Percentiles rank a stretch among this genome's conserved stretches.
phyloP scores from a whole-genome alignment of 371 early-diverging fungal species.

The Polyrhizophydium stewartii region DNA sequence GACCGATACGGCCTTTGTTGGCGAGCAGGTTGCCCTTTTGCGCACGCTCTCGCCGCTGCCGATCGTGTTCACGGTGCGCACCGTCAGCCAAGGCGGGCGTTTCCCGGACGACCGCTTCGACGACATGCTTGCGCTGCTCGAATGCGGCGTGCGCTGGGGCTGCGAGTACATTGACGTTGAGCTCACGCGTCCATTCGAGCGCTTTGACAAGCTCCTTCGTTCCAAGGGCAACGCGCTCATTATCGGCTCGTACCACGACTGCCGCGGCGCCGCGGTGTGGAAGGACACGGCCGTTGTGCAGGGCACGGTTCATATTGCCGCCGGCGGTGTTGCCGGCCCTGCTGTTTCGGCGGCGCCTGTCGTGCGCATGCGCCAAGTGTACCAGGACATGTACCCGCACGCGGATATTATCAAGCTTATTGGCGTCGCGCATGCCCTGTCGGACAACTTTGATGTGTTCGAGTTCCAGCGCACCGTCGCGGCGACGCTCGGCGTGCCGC shows the following conservation, averaged over 20 bases:
- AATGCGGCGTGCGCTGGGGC: conserved; percentile 75
- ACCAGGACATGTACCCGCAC: conserved; percentile 43
- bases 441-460: conserved; percentile 76
- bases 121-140: conserved; percentile 62
- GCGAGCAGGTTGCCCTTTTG: conserved; percentile 72
- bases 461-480: conserved; percentile 45
- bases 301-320: conserved; percentile 7
- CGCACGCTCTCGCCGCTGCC: conserved; percentile 71
- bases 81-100: conserved; percentile 80
- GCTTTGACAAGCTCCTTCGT: conserved; percentile 43
- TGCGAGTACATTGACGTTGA: conserved; percentile 95
- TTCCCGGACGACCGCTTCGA: conserved; percentile 66
- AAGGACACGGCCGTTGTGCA: conserved; percentile 1
- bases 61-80: conserved; percentile 90
- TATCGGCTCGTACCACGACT: conserved; percentile 90
- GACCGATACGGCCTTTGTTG: conserved; percentile 61
- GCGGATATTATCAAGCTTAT: conserved; percentile 92
- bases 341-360: conserved; percentile 8
- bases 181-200: conserved; percentile 30
- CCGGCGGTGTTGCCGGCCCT: background rate
- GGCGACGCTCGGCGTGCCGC: conserved; percentile 20
- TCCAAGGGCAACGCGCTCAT: conserved; percentile 60
- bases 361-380: conserved; percentile 50
- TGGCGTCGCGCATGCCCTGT: conserved; percentile 65
- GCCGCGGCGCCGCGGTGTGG: conserved; percentile 61